Conservation (phyloP, 305 asterid species). For the Rubia tinctorum region DNA sequence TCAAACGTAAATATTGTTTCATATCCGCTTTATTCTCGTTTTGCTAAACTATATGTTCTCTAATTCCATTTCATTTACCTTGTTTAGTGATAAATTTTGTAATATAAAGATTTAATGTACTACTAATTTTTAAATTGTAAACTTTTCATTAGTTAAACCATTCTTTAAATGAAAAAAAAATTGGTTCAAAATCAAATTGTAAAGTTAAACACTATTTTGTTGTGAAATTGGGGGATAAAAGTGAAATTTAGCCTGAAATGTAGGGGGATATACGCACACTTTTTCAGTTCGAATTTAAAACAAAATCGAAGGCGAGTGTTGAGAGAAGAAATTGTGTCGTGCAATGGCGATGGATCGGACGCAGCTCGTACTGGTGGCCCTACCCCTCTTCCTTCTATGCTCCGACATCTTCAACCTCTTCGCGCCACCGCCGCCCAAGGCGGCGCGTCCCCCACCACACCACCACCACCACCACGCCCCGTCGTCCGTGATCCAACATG, state of each 20-base stretch:
- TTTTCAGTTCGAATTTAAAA: background rate
- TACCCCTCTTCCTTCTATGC: conserved; percentile 78
- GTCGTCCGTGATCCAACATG: conserved; percentile 41
- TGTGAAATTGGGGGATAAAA: background rate
- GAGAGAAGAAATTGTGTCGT: background rate
- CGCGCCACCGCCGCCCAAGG: conserved; percentile 68
- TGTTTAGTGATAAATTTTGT: too few relatives aligned
- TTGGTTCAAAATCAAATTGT: too few relatives aligned
- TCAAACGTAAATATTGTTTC: too few relatives aligned
- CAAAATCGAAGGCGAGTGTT: too few relatives aligned
- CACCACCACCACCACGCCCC: conserved; percentile 43
- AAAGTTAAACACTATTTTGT: background rate
- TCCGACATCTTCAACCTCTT: conserved; percentile 78
- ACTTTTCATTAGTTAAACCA: too few relatives aligned
- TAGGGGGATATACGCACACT: background rate
- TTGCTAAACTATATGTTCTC: too few relatives aligned
- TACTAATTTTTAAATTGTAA: too few relatives aligned
- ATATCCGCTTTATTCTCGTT: too few relatives aligned
- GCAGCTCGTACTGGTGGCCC: conserved; percentile 64
- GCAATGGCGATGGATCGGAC: conserved; percentile 64
- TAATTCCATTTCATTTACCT: too few relatives aligned
- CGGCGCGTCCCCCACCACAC: conserved; percentile 39
- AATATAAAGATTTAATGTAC: too few relatives aligned
- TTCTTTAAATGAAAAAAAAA: too few relatives aligned
- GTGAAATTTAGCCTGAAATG: background rate